phyloP scores from a whole-genome alignment of 2,329 filamentous ascomycete genomes.

The Alternaria novae-zelandiae region DNA sequence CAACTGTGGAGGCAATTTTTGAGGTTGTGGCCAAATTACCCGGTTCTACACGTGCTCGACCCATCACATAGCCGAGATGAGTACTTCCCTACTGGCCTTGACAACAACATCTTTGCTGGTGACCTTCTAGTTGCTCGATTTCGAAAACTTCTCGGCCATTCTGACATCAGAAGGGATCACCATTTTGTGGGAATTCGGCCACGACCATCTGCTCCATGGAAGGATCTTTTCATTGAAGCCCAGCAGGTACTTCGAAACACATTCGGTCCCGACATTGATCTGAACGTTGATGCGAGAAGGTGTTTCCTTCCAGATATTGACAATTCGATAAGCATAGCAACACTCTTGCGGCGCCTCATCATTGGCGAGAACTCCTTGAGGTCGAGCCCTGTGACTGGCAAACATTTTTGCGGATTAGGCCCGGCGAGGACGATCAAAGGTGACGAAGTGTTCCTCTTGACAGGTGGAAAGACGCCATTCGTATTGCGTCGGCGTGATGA shows the following conservation, averaged over 20 bases:
- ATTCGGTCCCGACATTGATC: not conserved
- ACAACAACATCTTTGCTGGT: not conserved
- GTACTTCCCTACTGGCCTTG: not conserved
- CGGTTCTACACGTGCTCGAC: not conserved
- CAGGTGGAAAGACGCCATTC: constrained; percentile 18
- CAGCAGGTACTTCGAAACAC: not conserved
- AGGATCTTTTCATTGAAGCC: not conserved
- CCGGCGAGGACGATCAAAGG: constrained; percentile 5
- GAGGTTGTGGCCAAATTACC: not conserved
- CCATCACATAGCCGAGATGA: fast-evolving
- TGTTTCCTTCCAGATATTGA: not conserved
- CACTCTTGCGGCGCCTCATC: not conserved
- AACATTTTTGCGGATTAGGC: constrained; percentile 6
- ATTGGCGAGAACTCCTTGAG: not conserved
- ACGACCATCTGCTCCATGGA: not conserved
- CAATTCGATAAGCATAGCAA: not conserved
- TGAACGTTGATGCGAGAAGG: not conserved
- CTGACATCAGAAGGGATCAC: not conserved
- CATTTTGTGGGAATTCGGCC: not conserved
- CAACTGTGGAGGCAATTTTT: not conserved
- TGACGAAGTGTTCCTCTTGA: constrained; percentile 14
- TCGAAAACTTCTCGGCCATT: not conserved
- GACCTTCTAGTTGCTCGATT: not conserved
- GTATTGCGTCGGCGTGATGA: constrained; percentile 4
- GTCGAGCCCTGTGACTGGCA: not conserved